A percentile compares a stretch with the other conserved stretches of the same genome.
Conservation (phyloP, 306 rosid genomes). For the Carpinus viminea region DNA sequence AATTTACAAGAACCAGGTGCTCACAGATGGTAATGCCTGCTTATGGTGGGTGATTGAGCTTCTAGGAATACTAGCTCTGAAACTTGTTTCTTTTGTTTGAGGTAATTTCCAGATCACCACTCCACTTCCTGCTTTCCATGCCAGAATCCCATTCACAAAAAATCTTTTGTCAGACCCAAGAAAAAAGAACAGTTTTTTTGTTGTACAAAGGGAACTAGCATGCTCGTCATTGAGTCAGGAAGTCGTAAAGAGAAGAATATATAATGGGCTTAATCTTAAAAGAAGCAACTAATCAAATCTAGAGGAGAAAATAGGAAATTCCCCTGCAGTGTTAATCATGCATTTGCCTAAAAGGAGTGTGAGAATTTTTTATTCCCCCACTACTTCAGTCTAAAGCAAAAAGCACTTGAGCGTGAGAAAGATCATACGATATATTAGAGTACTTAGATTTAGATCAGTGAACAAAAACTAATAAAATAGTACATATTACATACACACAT, state of each 20-base stretch:
- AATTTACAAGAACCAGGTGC: constrained; percentile 35
- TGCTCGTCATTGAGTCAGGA: constrained; percentile 72
- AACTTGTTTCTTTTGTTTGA: constrained; percentile 36
- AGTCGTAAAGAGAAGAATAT: constrained; percentile 44
- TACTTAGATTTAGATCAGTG: not conserved
- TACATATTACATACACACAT: not conserved
- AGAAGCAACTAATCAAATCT: constrained; percentile 35
- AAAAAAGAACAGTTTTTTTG: constrained; percentile 43
- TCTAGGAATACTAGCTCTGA: constrained; percentile 30
- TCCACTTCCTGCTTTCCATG: constrained; percentile 54
- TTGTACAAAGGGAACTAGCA: constrained; percentile 63
- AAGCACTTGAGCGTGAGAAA: constrained; percentile 33
- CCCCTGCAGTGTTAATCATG: constrained; percentile 41
- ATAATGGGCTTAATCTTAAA: constrained; percentile 24
- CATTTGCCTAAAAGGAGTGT: constrained; percentile 43
- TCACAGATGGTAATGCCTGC: constrained; percentile 29
- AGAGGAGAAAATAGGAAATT: constrained; percentile 51
- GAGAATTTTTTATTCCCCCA: constrained; percentile 28
- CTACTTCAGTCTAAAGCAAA: constrained; percentile 33
- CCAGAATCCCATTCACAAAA: constrained; percentile 66
- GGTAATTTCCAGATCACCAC: constrained; percentile 54
- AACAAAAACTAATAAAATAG: not conserved
- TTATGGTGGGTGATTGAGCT: constrained; percentile 31
- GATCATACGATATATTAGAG: constrained; percentile 2
- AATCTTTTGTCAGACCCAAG: constrained; percentile 53